Base-by-base conservation (phyloP, 2,329 filamentous ascomycete genomes). In the Didymellaceae sp. region DNA sequence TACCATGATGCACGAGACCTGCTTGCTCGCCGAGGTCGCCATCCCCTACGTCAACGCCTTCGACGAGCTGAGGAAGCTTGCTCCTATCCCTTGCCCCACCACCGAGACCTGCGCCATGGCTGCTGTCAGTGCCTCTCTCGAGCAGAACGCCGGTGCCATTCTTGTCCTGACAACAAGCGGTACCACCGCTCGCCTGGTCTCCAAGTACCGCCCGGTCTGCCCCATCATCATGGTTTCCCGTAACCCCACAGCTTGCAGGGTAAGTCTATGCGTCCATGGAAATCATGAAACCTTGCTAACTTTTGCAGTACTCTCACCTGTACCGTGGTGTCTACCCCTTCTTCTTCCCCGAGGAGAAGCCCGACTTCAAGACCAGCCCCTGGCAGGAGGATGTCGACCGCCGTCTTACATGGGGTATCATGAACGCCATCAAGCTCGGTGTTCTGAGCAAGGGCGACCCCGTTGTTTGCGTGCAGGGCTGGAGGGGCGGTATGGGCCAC, bases 321-420 rank as follows among this genome's bases (percentile, higher is more conserved):
- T 97, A 97, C 81, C 93, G 94, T 73, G 94, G 94, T 67, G 93
- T 99, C 57, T 99, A 97, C 75, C 94, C 94, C 52, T 99, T 99
- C 88, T 82, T 89, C 70, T 97, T 97, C 83, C 85, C 88, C 45
- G 89, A 96, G 81, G 78, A 80, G 67, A 97, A 97, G 86, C 94
- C 94, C 66, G 91, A 99, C 80, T 99, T 97, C 78, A 84, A 83
- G 74, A 85, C 88, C 77, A 85, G 88, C 70, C 92, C 95, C 79
- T 99, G 94, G 94, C 94, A 99, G 81, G 91, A 97, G 82, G 93
- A 99, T 77, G 94, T 99, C 66, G 94, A 99, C 79, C 86, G 87
- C 74, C 91, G 94, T 73, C 90, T 99, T 77, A 96, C 93, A 84
- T 99, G 93, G 92, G 94, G 90, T 74, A 90, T 99, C 74, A 80